phyloP scores from a whole-genome alignment of 2,329 filamentous ascomycete species.

The Colletotrichum musae region DNA sequence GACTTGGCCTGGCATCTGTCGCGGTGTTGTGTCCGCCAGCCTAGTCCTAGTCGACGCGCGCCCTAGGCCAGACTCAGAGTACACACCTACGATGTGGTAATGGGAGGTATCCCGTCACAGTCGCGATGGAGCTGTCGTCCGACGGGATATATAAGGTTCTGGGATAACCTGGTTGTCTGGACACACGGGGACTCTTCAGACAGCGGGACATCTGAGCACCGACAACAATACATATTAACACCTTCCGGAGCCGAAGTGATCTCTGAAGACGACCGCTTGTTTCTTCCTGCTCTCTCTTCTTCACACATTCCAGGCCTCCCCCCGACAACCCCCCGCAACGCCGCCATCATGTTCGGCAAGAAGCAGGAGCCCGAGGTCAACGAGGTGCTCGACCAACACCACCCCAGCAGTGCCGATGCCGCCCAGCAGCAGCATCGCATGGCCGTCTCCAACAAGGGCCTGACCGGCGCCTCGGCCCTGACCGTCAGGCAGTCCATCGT shows the following conservation, averaged over 20 bases:
- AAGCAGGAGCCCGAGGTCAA: slow-evolving; percentile 42
- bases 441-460: slow-evolving; percentile 43
- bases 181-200: slow-evolving; percentile 10
- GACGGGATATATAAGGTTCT: slow-evolving; percentile 18
- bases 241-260: neutral
- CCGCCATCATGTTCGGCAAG: slow-evolving; percentile 43
- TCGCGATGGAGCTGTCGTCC: slow-evolving; percentile 1
- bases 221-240: neutral
- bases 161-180: neutral
- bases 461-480: slow-evolving; percentile 55
- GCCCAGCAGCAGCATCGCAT: slow-evolving; percentile 38
- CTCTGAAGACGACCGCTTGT: neutral
- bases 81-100: no score
- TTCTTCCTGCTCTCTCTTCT: neutral
- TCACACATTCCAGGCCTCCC: neutral
- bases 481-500: slow-evolving; percentile 77
- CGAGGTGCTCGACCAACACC: slow-evolving; percentile 43
- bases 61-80: neutral
- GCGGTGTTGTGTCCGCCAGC: neutral
- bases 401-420: slow-evolving; percentile 42
- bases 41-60: no score
- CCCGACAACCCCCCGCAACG: neutral
- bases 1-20: neutral
- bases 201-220: slow-evolving; percentile 20
- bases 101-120: neutral